Evolutionary conservation across 2,329 filamentous ascomycete genomes (phyloP).

Genomic region (Trichoderma simmonsii): DNA sequence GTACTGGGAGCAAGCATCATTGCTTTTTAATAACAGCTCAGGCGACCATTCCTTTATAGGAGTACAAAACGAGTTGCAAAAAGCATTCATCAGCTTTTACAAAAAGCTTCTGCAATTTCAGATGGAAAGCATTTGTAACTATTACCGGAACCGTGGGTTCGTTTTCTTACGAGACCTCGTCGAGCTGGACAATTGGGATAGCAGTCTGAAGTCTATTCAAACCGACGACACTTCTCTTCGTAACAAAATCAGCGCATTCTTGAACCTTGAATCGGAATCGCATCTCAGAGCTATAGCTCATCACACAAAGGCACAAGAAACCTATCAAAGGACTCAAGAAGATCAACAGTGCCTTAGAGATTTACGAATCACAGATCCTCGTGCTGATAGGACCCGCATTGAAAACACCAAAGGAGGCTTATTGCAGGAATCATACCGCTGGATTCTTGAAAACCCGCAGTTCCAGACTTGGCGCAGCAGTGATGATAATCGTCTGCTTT

Average conservation of each 20-base stretch:
- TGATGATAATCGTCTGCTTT: constrained; percentile 29
- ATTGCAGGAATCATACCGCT: constrained; percentile 31
- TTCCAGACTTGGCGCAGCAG: constrained; percentile 24
- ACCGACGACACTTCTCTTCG: constrained; percentile 26
- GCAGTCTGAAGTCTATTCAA: constrained; percentile 29
- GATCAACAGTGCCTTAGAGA: constrained; percentile 21
- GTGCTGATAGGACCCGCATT: constrained; percentile 34
- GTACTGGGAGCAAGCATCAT: not conserved
- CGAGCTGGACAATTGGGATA: constrained; percentile 35
- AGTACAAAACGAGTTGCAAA: not conserved
- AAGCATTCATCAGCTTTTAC: constrained; percentile 35
- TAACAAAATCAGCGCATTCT: constrained; percentile 20
- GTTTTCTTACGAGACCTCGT: constrained; percentile 30
- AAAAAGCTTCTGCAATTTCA: constrained; percentile 37
- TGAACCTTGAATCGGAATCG: not conserved
- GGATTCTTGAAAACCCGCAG: constrained; percentile 31
- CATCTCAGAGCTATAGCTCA: constrained; percentile 14
- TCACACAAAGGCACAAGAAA: constrained; percentile 4
- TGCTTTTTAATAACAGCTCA: constrained; percentile 21
- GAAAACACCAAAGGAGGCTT: constrained; percentile 35
- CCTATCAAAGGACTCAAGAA: constrained; percentile 15
- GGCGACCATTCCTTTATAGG: constrained; percentile 13
- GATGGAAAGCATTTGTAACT: constrained; percentile 39
- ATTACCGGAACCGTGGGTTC: constrained; percentile 30
- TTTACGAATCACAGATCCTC: constrained; percentile 29